phyloP scores from a whole-genome alignment of 345 rosid genomes.

The Populus davidiana region DNA sequence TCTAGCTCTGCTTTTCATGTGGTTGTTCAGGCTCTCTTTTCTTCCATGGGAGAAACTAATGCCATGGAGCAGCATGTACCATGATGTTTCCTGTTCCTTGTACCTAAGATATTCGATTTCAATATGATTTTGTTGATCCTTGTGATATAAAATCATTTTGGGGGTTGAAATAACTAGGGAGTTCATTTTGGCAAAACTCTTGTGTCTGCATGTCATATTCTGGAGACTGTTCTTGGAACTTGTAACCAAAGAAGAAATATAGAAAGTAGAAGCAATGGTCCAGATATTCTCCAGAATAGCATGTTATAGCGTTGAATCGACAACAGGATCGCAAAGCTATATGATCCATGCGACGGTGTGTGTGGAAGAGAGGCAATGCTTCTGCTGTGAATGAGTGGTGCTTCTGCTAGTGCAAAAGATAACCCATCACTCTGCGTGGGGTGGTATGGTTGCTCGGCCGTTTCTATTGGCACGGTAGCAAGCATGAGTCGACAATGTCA shows the following conservation, averaged over 20 bases:
- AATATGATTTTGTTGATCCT: slow-evolving; percentile 14
- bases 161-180: not conserved
- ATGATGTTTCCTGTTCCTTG: slow-evolving; percentile 19
- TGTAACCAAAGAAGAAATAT: not conserved
- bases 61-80: slow-evolving; percentile 24
- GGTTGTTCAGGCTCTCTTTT: slow-evolving; percentile 14
- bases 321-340: not conserved
- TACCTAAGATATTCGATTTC: slow-evolving; percentile 11
- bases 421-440: not conserved
- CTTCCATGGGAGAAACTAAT: slow-evolving; percentile 21
- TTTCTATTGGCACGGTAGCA: not conserved
- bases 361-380: not conserved
- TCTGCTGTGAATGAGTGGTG: not conserved
- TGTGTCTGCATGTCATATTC: not conserved
- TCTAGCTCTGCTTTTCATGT: slow-evolving; percentile 7
- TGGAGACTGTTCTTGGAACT: not conserved
- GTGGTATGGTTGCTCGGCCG: not conserved
- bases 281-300: not conserved
- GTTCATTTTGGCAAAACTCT: not conserved
- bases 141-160: not conserved
- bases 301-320: not conserved
- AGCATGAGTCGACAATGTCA: not conserved
- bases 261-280: not conserved
- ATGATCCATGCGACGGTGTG: not conserved
- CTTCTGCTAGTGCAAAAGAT: not conserved